These are phyloP conservation scores for Alopecurus myosuroides DNA, from an alignment of 176 grass and related monocot genomes.

Conservation along the genomic window DNA sequence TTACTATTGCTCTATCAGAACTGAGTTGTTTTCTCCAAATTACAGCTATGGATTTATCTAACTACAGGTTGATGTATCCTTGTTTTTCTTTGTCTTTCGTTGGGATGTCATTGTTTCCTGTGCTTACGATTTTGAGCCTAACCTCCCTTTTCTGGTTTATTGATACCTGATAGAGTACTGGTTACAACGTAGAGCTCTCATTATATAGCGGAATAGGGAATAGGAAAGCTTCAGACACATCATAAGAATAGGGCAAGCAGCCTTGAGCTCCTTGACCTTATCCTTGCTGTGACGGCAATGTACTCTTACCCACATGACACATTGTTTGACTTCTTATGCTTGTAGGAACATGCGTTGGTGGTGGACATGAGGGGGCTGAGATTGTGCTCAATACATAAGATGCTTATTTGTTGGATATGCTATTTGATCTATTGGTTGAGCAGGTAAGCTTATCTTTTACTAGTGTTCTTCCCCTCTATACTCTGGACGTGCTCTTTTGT, in stretches of 20 bases:
- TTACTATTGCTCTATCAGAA: not conserved
- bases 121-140: not conserved
- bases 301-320: not conserved
- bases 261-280: not conserved
- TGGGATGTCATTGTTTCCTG: not conserved
- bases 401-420: no score
- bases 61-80: not conserved
- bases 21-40: not conserved
- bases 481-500: not conserved
- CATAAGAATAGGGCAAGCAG: not conserved
- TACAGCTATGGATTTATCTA: not conserved
- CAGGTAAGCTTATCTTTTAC: no score
- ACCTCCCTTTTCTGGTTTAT: not conserved
- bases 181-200: no score
- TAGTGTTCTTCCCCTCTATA: not conserved
- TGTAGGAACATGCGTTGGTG: no score
- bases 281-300: not conserved
- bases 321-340: not conserved
- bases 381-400: no score
- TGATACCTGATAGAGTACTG: not conserved
- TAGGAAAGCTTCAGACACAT: no score
- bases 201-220: no score
- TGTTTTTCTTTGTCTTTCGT: not conserved
- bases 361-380: no score
- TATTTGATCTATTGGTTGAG: no score